phyloP scores from a whole-genome alignment of 331 rosid genomes.

The Quercus phellos region DNA sequence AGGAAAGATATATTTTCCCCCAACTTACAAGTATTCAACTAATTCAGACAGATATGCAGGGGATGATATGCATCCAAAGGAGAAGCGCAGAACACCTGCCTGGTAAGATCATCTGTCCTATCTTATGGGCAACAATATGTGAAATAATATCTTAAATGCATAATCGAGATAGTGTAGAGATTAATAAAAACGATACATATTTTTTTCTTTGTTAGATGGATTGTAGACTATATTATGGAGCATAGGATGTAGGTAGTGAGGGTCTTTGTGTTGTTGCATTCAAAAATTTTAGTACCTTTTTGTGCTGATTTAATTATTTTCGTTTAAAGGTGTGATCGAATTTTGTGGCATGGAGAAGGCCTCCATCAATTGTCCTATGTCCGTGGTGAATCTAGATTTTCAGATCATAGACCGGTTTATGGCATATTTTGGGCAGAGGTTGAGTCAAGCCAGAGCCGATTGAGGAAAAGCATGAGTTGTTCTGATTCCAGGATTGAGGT shows the following conservation, averaged over 20 bases:
- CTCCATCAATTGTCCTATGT: conserved; percentile 89
- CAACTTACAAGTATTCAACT: conserved; percentile 94
- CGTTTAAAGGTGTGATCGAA: conserved; percentile 85
- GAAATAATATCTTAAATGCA: conserved; percentile 4
- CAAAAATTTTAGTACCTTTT: background rate
- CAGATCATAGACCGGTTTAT: conserved; percentile 95
- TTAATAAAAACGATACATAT: background rate
- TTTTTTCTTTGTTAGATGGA: background rate
- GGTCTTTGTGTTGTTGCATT: background rate
- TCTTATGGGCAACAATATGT: background rate
- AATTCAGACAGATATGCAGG: conserved; percentile 97
- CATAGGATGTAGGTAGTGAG: background rate
- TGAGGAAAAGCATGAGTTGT: conserved; percentile 86
- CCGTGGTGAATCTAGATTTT: conserved; percentile 92
- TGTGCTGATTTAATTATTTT: conserved; percentile 21
- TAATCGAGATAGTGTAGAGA: background rate
- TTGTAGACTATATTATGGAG: conserved; percentile 4
- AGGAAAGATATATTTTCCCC: conserved; percentile 96
- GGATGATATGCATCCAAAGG: conserved; percentile 90
- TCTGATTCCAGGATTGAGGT: conserved; percentile 82
- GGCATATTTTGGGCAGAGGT: conserved; percentile 97
- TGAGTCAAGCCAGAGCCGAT: conserved; percentile 66
- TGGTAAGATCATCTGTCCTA: conserved; percentile 54
- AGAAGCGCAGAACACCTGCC: conserved; percentile 96
- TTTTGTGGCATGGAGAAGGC: conserved; percentile 97